Evolutionary conservation across 2,329 filamentous ascomycete genomes (phyloP).

Genomic region (Microsporum ferrugineum): DNA sequence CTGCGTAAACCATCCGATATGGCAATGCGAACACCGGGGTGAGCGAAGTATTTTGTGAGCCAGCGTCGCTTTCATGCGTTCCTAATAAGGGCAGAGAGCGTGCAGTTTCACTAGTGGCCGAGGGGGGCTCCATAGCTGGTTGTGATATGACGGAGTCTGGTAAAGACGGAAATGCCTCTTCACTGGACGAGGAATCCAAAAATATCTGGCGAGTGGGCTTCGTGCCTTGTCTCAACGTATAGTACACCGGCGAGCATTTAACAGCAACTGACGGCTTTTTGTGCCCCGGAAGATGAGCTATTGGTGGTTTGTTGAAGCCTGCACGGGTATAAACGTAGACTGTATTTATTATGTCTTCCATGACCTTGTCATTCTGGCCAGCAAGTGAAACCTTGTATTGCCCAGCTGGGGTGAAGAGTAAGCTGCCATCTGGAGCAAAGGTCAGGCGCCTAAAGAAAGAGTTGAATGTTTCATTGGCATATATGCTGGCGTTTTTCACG

Average conservation of each 20-base stretch:
- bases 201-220: conserved; percentile 77
- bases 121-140: conserved; percentile 58
- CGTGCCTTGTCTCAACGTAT: conserved; percentile 59
- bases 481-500: conserved; percentile 76
- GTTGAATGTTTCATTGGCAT: conserved; percentile 91
- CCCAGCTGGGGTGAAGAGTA: conserved; percentile 86
- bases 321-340: conserved; percentile 97
- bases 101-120: conserved; percentile 36
- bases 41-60: conserved; percentile 45
- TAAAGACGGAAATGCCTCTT: conserved; percentile 70
- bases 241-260: conserved; percentile 82
- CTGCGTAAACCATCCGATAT: conserved; percentile 91
- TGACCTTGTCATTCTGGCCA: conserved; percentile 58
- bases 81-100: conserved; percentile 42
- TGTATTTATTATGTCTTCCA: conserved; percentile 85
- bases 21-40: conserved; percentile 64
- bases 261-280: conserved; percentile 97
- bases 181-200: conserved; percentile 80
- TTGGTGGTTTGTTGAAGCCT: conserved; percentile 90
- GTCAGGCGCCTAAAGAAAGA: conserved; percentile 92
- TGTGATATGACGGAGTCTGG: conserved; percentile 60
- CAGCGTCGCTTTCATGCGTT: conserved; percentile 39
- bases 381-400: conserved; percentile 77
- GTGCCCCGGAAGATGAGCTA: conserved; percentile 88
- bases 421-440: conserved; percentile 88